These are phyloP conservation scores for Barnettozyma wickerhamii DNA, from an alignment of 805 yeast genomes.

Conservation along the genomic window DNA sequence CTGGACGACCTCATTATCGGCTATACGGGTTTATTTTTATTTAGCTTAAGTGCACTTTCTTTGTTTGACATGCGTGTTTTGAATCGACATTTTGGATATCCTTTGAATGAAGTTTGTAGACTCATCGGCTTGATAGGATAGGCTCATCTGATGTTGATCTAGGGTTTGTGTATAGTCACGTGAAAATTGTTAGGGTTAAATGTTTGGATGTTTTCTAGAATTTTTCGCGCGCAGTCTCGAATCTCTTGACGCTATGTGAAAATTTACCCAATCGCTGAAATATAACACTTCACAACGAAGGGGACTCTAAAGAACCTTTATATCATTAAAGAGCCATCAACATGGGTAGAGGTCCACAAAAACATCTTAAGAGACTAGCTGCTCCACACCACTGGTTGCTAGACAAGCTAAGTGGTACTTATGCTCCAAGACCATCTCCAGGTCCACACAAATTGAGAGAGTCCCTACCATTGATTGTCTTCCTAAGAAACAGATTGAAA, in stretches of 20 bases:
- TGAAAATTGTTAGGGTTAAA: constrained; percentile 1
- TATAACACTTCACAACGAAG: neutral
- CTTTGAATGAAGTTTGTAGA: no score
- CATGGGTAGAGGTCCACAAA: constrained; percentile 50
- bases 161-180: no score
- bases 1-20: no score
- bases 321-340: constrained; percentile 8
- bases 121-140: no score
- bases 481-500: constrained; percentile 98
- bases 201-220: constrained; percentile 3
- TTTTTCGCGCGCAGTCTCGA: neutral
- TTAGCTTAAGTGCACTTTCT: no score
- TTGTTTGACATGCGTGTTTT: no score
- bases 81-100: no score
- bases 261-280: constrained; percentile 8
- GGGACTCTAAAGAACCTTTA: neutral
- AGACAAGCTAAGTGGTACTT: constrained; percentile 99
- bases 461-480: constrained; percentile 94
- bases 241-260: no score
- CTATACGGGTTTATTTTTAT: no score
- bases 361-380: constrained; percentile 99
- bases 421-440: constrained; percentile 99
- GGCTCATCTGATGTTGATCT: no score
- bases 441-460: constrained; percentile 99
- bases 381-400: constrained; percentile 99